These are phyloP conservation scores for Canariomyces notabilis DNA, from an alignment of 2,329 filamentous ascomycete genomes.

Conservation along the genomic window DNA sequence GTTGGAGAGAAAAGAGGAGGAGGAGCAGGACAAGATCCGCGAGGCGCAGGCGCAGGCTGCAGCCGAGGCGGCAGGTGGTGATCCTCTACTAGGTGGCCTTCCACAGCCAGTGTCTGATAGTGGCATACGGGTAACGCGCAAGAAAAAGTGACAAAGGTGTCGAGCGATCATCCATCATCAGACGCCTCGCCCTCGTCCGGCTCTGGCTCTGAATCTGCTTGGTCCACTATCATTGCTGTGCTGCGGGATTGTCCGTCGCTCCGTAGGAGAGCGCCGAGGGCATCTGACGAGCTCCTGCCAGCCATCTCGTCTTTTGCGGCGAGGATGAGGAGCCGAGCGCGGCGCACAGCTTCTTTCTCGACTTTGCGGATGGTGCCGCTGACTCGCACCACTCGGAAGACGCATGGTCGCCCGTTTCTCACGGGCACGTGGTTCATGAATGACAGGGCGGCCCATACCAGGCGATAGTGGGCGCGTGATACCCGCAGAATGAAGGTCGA, in stretches of 20 bases:
- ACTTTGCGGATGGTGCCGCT: constrained; percentile 90
- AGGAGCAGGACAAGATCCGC: constrained; percentile 62
- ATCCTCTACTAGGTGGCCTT: constrained; percentile 47
- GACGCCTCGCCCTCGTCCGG: constrained; percentile 44
- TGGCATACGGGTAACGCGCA: constrained; percentile 69
- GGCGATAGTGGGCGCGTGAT: constrained; percentile 72
- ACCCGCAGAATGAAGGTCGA: constrained; percentile 89
- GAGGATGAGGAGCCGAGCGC: constrained; percentile 67
- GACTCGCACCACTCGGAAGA: constrained; percentile 79
- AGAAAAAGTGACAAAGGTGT: constrained; percentile 45
- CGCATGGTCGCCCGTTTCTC: constrained; percentile 58
- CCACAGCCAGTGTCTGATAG: constrained; percentile 34
- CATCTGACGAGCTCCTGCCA: constrained; percentile 29
- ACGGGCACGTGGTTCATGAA: constrained; percentile 68
- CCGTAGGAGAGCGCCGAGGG: constrained; percentile 30
- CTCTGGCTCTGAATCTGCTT: constrained; percentile 43
- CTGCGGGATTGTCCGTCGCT: constrained; percentile 29
- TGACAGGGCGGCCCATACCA: constrained; percentile 86
- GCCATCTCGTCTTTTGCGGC: constrained; percentile 53
- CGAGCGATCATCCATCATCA: constrained; percentile 36
- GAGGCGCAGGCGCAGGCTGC: constrained; percentile 31
- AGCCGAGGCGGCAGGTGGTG: constrained; percentile 32
- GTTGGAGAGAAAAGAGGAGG: constrained; percentile 67
- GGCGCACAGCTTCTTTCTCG: constrained; percentile 81
- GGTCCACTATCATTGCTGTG: constrained; percentile 38